Base-by-base conservation (phyloP, 768 basidiomycete species). In the Mycena vulgaris region DNA sequence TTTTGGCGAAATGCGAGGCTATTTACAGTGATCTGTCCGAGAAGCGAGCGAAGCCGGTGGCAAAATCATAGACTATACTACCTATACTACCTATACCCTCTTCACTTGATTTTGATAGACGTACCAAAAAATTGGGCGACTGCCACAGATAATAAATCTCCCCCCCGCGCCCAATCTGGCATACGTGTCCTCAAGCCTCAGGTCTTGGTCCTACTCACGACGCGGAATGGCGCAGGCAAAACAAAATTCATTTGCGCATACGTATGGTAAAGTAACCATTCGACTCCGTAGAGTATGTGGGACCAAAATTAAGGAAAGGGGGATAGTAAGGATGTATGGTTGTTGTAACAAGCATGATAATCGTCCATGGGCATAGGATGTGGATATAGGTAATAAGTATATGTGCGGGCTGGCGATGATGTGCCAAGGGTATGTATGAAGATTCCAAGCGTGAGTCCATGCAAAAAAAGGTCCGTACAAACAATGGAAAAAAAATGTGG, bases 391-490 rank as follows among this genome's bases (percentile, higher is more conserved):
- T 63, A 69, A 57, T 64, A 69, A 53, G 48, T 60, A 52, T 48
- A 61, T 70, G 69, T 63, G 68, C 37, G 51, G 28, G n/a, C 5
- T 28, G 51, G 17, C n/a, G 55, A 40, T 17, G 56, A 39, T 60
- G 33, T 62, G 51, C 37, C 67, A 58, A 37, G 60, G 45, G 63
- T 60, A 61, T 65, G 21, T n/a, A n/a, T n/a, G n/a, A n/a, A n/a
- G 8, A 52, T 63, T 59, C 62, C 55, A 53, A 55, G 42, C 53
- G 14, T 37, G 47, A 47, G 52, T 60, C 56, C 49, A 33, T 61
- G 58, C 31, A 55, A 55, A 47, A n/a, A n/a, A n/a, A n/a, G n/a
- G n/a, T n/a, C n/a, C n/a, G n/a, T n/a, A n/a, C n/a, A n/a, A n/a
- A n/a, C n/a, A n/a, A n/a, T n/a, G n/a, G 17, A 39, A 30, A 25